Evolutionary conservation across 164 flowering plant species (phyloP).

Genomic region (Nymphaea thermarum): DNA sequence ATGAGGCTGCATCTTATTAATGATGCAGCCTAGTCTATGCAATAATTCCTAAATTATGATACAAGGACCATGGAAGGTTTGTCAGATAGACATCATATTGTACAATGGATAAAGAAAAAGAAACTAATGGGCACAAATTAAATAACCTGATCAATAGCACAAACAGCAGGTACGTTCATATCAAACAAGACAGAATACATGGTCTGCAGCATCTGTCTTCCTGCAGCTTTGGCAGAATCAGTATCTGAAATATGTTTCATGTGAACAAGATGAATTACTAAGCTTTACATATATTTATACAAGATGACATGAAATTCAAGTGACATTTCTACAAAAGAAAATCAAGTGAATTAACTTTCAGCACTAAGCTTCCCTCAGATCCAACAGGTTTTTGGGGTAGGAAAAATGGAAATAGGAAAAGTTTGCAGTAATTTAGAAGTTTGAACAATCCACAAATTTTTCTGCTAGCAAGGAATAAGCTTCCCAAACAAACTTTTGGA

Average conservation of each 20-base stretch:
- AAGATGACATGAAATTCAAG: background rate
- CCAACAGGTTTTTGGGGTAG: background rate
- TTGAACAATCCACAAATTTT: no score
- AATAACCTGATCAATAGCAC: constrained; percentile 42
- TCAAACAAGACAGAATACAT: constrained; percentile 65
- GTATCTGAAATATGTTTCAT: constrained; percentile 32
- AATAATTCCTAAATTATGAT: no score
- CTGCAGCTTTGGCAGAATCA: constrained; percentile 66
- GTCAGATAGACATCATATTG: background rate
- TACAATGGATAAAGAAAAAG: background rate
- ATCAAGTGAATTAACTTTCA: background rate
- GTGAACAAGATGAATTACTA: background rate
- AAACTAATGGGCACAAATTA: background rate
- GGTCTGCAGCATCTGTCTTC: constrained; percentile 67
- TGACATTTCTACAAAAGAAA: background rate
- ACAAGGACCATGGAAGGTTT: background rate
- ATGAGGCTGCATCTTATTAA: background rate
- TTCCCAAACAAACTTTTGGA: no score
- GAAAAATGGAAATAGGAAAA: background rate
- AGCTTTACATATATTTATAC: background rate
- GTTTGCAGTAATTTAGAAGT: background rate
- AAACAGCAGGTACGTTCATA: constrained; percentile 89
- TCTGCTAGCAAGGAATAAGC: no score
- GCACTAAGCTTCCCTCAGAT: background rate
- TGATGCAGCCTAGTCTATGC: no score